Evolutionary conservation across 352 stramenopile species (phyloP).

Genomic region (Phytophthora multivora): DNA sequence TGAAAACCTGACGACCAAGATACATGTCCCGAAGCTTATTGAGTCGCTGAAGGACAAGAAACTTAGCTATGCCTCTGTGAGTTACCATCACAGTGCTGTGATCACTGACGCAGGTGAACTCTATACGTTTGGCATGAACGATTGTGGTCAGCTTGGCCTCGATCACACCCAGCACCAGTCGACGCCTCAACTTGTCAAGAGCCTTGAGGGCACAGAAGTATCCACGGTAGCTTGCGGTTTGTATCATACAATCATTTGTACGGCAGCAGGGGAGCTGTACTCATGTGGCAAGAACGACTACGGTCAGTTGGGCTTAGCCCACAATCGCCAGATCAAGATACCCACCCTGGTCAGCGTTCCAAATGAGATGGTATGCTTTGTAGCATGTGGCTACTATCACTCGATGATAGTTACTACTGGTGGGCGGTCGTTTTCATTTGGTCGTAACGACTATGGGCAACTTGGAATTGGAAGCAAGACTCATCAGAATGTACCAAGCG

Average conservation of each 20-base stretch:
- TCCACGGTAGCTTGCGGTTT: constrained; percentile 82
- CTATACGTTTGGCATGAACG: constrained; percentile 91
- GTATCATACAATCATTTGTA: constrained; percentile 87
- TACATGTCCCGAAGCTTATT: constrained; percentile 84
- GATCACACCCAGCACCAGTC: constrained; percentile 83
- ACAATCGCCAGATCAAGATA: constrained; percentile 80
- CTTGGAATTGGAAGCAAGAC: constrained; percentile 86
- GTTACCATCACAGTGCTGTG: constrained; percentile 86
- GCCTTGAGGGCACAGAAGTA: constrained; percentile 71
- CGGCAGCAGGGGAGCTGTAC: constrained; percentile 65
- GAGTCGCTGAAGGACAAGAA: constrained; percentile 87
- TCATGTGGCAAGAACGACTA: constrained; percentile 91
- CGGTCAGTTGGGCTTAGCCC: constrained; percentile 77
- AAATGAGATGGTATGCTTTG: constrained; percentile 80
- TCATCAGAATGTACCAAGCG: constrained; percentile 76
- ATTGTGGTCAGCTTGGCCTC: constrained; percentile 85
- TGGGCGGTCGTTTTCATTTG: constrained; percentile 79
- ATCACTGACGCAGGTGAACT: constrained; percentile 76
- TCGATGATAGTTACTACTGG: constrained; percentile 71
- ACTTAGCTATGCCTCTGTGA: constrained; percentile 77
- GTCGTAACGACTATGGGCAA: constrained; percentile 88
- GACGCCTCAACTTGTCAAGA: constrained; percentile 76
- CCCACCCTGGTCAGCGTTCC: constrained; percentile 59
- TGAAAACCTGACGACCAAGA: constrained; percentile 85
- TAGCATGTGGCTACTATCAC: constrained; percentile 89